A percentile compares a stretch with the other conserved stretches of the same genome.
Conservation (phyloP, 768 basidiomycete species). For the Termitomyces sp. region DNA sequence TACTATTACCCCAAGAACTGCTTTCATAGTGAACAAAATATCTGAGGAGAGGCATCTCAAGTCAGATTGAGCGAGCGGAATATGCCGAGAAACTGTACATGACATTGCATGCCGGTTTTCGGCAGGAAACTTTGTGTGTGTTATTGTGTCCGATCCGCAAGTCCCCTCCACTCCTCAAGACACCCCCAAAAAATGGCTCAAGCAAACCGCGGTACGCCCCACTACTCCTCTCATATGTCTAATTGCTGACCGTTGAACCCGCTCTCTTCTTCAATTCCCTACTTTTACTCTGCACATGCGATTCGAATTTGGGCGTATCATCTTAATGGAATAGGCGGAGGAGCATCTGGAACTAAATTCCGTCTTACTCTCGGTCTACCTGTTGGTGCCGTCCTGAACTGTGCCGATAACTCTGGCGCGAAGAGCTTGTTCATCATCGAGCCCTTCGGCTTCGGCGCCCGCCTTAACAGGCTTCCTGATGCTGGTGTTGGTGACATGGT, state of each 20-base stretch:
- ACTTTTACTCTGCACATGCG: background rate
- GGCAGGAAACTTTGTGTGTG: slow-evolving; percentile 24
- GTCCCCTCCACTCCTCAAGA: slow-evolving; percentile 21
- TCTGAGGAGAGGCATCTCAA: background rate
- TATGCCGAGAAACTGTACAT: slow-evolving; percentile 25
- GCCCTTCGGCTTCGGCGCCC: slow-evolving; percentile 93
- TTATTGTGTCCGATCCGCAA: slow-evolving; percentile 13
- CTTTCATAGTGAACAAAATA: too few relatives aligned
- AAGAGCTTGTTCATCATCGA: slow-evolving; percentile 95
- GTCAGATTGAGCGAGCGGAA: slow-evolving; percentile 6
- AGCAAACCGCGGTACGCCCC: slow-evolving; percentile 22
- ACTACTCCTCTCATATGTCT: background rate
- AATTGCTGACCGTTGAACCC: background rate
- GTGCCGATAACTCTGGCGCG: slow-evolving; percentile 99
- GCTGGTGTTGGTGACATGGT: slow-evolving; percentile 95
- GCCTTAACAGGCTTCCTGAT: slow-evolving; percentile 95
- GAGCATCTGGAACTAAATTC: slow-evolving; percentile 92
- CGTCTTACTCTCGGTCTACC: slow-evolving; percentile 93
- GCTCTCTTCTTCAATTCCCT: background rate
- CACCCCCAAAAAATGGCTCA: slow-evolving; percentile 27
- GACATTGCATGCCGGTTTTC: slow-evolving; percentile 13
- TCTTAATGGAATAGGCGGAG: slow-evolving; percentile 32
- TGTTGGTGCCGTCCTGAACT: slow-evolving; percentile 92
- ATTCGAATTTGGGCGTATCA: background rate
- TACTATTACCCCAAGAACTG: background rate